A percentile compares a stretch with the other conserved stretches of the same genome.
phyloP scores from a whole-genome alignment of 208 protist species.

The Zelonia costaricensis region DNA sequence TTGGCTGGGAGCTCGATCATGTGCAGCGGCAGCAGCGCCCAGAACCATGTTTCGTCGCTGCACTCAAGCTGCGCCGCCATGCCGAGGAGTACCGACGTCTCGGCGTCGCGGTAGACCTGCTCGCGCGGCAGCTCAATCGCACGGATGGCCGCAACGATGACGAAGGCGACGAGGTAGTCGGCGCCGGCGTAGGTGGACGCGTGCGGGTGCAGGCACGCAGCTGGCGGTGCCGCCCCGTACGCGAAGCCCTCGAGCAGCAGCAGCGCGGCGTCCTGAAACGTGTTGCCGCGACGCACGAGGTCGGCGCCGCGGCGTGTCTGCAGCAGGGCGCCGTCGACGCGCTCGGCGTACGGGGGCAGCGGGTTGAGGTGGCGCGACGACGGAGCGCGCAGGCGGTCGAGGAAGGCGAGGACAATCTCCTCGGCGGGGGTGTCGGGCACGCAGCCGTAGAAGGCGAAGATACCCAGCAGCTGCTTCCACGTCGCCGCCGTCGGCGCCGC shows the following conservation, averaged over 20 bases:
- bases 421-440: slow-evolving; percentile 75
- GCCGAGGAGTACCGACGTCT: slow-evolving; percentile 70
- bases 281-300: slow-evolving; percentile 56
- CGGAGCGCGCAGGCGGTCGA: slow-evolving; percentile 60
- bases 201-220: slow-evolving; percentile 77
- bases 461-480: slow-evolving; percentile 90
- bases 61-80: slow-evolving; percentile 70
- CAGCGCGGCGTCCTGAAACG: slow-evolving; percentile 75
- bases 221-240: slow-evolving; percentile 40
- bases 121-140: slow-evolving; percentile 47
- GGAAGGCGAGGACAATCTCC: slow-evolving; percentile 69
- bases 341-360: slow-evolving; percentile 81
- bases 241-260: slow-evolving; percentile 79
- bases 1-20: slow-evolving; percentile 57
- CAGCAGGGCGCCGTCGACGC: slow-evolving; percentile 33
- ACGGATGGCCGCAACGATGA: slow-evolving; percentile 63
- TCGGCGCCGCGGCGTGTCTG: slow-evolving; percentile 54
- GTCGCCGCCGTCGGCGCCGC: slow-evolving; percentile 58
- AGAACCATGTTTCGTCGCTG: slow-evolving; percentile 75
- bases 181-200: slow-evolving; percentile 83
- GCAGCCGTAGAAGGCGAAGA: slow-evolving; percentile 89
- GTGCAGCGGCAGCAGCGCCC: slow-evolving; percentile 80
- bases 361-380: slow-evolving; percentile 49
- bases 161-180: slow-evolving; percentile 79
- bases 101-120: slow-evolving; percentile 58